Evolutionary conservation across 441 rosid genomes (phyloP), one percentile per base, ranked within the genome.

Genomic region (Monsonia emarginata): DNA sequence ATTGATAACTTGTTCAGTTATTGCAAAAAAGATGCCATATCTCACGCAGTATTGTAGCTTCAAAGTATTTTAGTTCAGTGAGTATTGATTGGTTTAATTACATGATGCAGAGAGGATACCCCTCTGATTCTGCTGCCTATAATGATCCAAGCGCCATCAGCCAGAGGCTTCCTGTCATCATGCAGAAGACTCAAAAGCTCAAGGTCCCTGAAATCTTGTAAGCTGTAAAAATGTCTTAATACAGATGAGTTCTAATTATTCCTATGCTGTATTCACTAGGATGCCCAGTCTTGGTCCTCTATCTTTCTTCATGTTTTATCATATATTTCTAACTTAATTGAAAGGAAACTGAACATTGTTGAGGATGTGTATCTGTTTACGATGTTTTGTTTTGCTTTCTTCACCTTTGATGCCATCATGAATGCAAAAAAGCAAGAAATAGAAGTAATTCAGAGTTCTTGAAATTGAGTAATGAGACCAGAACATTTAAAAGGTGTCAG

Each of bases 91-190:
- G 63, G 50, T 57, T 58, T 63, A 30, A 36, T 69, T 72, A 65
- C 31, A 30, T 79, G 75, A 54, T 79, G 86, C 93, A 93, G 98
- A 87, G 82, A 79, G 98, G 95, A 60, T 81, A 84, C 75, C 89
- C 96, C 57, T 73, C 79, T 64, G 95, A 88, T 76, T 67, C 88
- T 75, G 88, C 93, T 61, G 81, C 85, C 16, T 88, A 86, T 66
- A 75, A 82, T 74, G 98, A 90, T 82, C 98, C 96, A 38, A 88
- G 93, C 79, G 71, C 74, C 72, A 84, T 90, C 74, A 82, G 88
- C 75, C 87, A 88, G 80, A 90, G 86, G 83, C 95, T 90, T 68
- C 95, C 96, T 13, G 83, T 86, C 70, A 65, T 88, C 78, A 82
- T 81, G 84, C 84, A 80, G 50, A 82, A 73, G 76, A 85, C 85